Conservation (phyloP, 495 filamentous ascomycete genomes). For the Penicillium desertorum region DNA sequence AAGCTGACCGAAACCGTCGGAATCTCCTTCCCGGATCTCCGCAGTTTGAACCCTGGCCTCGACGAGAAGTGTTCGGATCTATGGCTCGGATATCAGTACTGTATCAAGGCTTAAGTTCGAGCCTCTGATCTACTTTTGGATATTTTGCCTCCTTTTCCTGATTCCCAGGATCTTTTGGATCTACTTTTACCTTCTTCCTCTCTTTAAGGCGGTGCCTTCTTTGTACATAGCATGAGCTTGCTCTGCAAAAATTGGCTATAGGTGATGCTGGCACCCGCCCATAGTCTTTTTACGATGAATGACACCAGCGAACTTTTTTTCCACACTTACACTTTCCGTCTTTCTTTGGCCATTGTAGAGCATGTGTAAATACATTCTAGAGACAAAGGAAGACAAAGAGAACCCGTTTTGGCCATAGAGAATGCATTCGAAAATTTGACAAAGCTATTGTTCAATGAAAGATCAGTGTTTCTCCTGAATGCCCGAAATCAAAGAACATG, state of each 20-base stretch:
- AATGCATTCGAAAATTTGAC: not conserved
- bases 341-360: not conserved
- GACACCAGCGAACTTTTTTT: constrained; percentile 5
- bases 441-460: not conserved
- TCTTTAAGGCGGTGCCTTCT: constrained; percentile 13
- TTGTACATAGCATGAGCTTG: constrained; percentile 14
- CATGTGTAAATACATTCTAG: not conserved
- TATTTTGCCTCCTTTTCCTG: not conserved
- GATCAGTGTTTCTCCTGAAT: not conserved
- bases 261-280: constrained; percentile 2
- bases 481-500: not conserved
- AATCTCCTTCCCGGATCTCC: constrained; percentile 31
- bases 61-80: constrained; percentile 37
- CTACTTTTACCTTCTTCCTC: constrained; percentile 5
- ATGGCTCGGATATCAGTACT: constrained; percentile 45
- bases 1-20: constrained; percentile 33
- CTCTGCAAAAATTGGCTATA: constrained; percentile 6
- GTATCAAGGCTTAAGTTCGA: constrained; percentile 28
- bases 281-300: constrained; percentile 10
- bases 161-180: constrained; percentile 2
- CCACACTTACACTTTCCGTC: not conserved
- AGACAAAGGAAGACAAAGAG: not conserved
- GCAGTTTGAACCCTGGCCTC: constrained; percentile 42
- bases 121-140: not conserved
- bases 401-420: not conserved